Evolutionary conservation across 2,329 filamentous ascomycete species (phyloP).

Genomic region (Apiospora rasikravindrae): DNA sequence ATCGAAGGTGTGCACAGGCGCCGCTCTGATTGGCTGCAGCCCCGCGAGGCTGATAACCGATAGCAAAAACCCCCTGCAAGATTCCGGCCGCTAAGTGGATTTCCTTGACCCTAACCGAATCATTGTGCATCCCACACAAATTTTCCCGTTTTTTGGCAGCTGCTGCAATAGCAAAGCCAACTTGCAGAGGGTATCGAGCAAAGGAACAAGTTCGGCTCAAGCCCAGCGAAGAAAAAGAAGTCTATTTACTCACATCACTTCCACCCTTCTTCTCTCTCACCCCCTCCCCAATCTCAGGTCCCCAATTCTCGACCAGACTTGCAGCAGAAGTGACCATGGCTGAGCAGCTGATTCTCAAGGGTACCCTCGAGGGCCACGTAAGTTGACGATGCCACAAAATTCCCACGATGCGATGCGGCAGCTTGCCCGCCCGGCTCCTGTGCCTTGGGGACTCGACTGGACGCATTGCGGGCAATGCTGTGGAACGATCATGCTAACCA

Average conservation of each 20-base stretch:
- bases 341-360: conserved; percentile 95
- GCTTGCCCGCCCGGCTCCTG: conserved; percentile 33
- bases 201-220: conserved; percentile 24
- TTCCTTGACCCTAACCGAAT: conserved; percentile 53
- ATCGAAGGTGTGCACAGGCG: background rate
- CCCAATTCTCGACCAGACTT: conserved; percentile 25
- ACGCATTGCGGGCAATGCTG: background rate
- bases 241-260: conserved; percentile 29
- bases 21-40: conserved; percentile 35
- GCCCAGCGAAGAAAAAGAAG: conserved; percentile 25
- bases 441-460: conserved; percentile 5
- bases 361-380: conserved; percentile 96
- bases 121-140: conserved; percentile 51
- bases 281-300: conserved; percentile 38
- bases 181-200: conserved; percentile 14
- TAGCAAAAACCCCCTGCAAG: conserved; percentile 13
- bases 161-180: conserved; percentile 48
- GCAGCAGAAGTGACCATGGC: conserved; percentile 63
- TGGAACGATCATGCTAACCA: conserved; percentile 17
- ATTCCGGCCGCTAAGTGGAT: conserved; percentile 24
- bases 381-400: conserved; percentile 46
- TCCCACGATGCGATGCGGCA: conserved; percentile 22
- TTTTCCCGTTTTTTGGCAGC: conserved; percentile 35
- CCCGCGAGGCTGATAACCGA: conserved; percentile 30
- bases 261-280: conserved; percentile 39